Evolutionary conservation across 2,329 filamentous ascomycete genomes (phyloP).

Genomic region (Neurospora crassa): DNA sequence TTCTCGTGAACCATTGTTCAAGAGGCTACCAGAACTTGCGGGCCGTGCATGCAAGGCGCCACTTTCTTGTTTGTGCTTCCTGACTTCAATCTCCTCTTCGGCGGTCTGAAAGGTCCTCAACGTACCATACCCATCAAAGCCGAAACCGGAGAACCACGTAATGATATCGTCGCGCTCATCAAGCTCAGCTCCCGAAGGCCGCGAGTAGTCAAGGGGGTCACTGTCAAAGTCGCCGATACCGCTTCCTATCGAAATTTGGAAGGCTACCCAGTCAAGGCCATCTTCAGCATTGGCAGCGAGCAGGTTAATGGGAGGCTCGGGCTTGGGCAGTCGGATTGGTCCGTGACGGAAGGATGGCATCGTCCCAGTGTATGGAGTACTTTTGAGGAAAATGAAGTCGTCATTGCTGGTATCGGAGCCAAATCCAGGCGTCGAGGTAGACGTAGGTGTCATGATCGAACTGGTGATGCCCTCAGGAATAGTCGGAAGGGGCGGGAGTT

Average conservation of each 20-base stretch:
- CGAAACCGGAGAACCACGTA: constrained; percentile 43
- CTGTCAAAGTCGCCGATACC: constrained; percentile 42
- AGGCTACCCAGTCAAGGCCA: constrained; percentile 52
- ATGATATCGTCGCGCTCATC: constrained; percentile 39
- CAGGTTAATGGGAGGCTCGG: constrained; percentile 25
- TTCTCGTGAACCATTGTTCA: background rate
- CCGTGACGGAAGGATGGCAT: constrained; percentile 44
- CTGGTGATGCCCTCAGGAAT: constrained; percentile 32
- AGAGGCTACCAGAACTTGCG: background rate
- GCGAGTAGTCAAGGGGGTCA: constrained; percentile 32
- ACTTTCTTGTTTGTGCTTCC: background rate
- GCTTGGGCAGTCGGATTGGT: constrained; percentile 40
- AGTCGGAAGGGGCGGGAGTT: constrained; percentile 25
- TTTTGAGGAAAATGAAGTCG: constrained; percentile 38
- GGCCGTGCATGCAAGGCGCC: background rate
- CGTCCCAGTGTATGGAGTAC: constrained; percentile 39
- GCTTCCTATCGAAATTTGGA: constrained; percentile 54
- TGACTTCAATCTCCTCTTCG: background rate
- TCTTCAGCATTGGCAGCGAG: constrained; percentile 34
- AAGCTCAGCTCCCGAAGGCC: constrained; percentile 25
- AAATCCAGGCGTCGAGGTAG: constrained; percentile 4
- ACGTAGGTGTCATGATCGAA: constrained; percentile 9
- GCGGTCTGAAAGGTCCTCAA: constrained; percentile 18
- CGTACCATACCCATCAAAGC: constrained; percentile 33
- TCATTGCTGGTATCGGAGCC: constrained; percentile 18